phyloP scores from a whole-genome alignment of 352 stramenopile genomes.

The Phytopythium aichiense region DNA sequence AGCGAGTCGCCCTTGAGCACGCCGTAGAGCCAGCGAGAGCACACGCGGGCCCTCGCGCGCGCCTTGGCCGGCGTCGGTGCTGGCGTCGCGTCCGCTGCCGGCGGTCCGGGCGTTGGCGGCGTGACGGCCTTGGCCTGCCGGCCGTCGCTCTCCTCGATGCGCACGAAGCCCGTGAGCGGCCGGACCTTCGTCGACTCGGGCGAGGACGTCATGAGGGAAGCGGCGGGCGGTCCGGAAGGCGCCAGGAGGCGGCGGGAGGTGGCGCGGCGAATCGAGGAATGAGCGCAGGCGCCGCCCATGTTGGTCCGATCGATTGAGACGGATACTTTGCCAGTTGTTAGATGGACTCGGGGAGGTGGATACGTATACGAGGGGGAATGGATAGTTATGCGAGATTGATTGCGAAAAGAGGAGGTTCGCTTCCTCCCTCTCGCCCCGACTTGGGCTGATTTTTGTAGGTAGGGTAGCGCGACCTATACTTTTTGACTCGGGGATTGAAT shows the following conservation, averaged over 20 bases:
- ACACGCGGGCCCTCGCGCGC: conserved; percentile 31
- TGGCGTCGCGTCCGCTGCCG: not conserved
- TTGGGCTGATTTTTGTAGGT: not conserved
- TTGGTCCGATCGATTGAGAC: not conserved
- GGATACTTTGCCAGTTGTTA: not conserved
- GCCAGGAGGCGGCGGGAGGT: not conserved
- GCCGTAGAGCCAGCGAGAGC: conserved; percentile 55
- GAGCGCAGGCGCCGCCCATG: too few species aligned
- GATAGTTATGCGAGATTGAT: not conserved
- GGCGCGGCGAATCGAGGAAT: not conserved
- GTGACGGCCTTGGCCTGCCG: conserved; percentile 13
- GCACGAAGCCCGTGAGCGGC: conserved; percentile 44
- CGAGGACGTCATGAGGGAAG: not conserved
- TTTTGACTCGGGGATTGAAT: not conserved
- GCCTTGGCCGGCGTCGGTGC: conserved; percentile 22
- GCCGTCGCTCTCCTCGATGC: conserved; percentile 44
- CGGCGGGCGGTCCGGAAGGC: not conserved
- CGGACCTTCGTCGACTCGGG: not conserved
- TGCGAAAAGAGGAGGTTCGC: not conserved
- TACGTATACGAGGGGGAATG: not conserved
- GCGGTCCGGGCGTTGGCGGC: too few species aligned
- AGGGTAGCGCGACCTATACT: not conserved
- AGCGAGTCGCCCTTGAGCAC: conserved; percentile 38
- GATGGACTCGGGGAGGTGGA: too few species aligned
- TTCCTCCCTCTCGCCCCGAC: not conserved